Conservation (phyloP, 78 protist genomes). For the Emiliania huxleyi region DNA sequence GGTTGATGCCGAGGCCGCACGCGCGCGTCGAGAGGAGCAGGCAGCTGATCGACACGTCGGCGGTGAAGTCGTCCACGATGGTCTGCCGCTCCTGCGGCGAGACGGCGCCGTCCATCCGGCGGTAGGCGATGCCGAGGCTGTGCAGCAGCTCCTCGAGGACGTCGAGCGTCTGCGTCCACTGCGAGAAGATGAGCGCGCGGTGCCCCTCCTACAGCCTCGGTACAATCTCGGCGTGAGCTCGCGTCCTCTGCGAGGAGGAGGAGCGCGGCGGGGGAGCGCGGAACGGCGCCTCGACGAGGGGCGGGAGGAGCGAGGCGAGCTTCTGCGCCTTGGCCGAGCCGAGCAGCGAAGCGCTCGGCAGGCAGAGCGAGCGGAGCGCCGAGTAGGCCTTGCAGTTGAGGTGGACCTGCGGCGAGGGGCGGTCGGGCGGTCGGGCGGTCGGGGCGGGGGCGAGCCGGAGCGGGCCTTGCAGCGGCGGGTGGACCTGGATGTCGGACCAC, state of each 20-base stretch:
- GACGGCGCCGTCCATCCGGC: constrained; percentile 94
- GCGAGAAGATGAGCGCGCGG: not conserved
- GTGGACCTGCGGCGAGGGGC: too few relatives aligned
- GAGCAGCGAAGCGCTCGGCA: not conserved
- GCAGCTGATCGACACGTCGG: constrained; percentile 54
- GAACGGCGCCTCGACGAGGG: constrained; percentile 52
- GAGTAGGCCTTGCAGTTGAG: not conserved
- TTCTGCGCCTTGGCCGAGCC: constrained; percentile 73
- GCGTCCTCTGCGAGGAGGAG: too few relatives aligned
- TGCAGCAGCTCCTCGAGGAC: constrained; percentile 84
- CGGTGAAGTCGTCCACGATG: constrained; percentile 82
- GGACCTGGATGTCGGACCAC: not conserved
- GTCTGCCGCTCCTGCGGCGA: constrained; percentile 73
- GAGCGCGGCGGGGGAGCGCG: too few relatives aligned
- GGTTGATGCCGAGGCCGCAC: constrained; percentile 95
- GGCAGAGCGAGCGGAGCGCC: not conserved
- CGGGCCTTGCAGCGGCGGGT: too few relatives aligned
- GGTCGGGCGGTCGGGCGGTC: too few relatives aligned
- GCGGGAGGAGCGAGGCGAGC: constrained; percentile 69
- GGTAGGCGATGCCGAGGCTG: constrained; percentile 70
- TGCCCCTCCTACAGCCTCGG: too few relatives aligned
- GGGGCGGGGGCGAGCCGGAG: too few relatives aligned
- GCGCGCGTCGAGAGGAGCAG: constrained; percentile 86
- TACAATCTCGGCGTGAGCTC: too few relatives aligned
- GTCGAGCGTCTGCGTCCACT: constrained; percentile 74